A percentile compares a stretch with the other conserved stretches of the same genome.
These are phyloP conservation scores for Xerocomellus amylosporus DNA, from an alignment of 768 basidiomycete species.

Conservation along the genomic window DNA sequence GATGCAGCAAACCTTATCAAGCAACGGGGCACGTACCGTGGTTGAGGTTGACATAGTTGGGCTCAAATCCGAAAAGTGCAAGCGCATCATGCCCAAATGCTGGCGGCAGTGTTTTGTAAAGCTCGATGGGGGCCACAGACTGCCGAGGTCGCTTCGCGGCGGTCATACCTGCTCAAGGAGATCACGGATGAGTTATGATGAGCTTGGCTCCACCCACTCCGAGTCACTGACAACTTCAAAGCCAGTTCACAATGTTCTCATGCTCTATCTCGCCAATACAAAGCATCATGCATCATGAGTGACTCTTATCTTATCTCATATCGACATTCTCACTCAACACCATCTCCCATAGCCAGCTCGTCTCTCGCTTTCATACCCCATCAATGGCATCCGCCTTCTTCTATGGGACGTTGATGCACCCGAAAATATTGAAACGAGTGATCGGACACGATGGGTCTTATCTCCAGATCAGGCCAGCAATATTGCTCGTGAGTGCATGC, in stretches of 20 bases:
- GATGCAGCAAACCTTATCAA: neutral
- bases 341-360: neutral
- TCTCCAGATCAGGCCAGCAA: constrained; percentile 68
- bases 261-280: no score
- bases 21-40: constrained; percentile 42
- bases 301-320: neutral
- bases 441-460: constrained; percentile 64
- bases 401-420: constrained; percentile 91
- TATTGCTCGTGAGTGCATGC: constrained; percentile 56
- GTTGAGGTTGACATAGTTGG: constrained; percentile 63
- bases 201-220: no score
- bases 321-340: no score
- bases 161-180: constrained; percentile 4
- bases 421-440: constrained; percentile 74
- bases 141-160: neutral
- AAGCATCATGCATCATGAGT: no score
- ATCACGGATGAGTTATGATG: neutral
- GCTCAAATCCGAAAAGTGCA: constrained; percentile 54
- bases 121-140: neutral
- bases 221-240: no score
- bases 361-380: neutral
- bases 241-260: no score
- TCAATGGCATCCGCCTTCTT: constrained; percentile 61
- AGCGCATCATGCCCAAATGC: constrained; percentile 56
- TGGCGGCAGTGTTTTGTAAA: constrained; percentile 34